Conservation (phyloP, 306 rosid species). For the Quercus bicolor region DNA sequence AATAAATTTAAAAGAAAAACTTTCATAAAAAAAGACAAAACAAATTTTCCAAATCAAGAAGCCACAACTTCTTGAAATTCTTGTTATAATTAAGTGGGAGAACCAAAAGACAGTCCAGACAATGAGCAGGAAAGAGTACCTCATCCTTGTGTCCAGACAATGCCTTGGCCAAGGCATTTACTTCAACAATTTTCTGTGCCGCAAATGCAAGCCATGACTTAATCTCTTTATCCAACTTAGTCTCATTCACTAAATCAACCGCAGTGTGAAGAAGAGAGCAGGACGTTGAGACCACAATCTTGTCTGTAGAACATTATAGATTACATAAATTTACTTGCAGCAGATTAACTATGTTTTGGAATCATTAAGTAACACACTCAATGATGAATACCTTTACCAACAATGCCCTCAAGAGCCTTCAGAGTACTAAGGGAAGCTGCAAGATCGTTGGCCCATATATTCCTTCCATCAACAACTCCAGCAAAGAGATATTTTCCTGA, state of each 20-base stretch:
- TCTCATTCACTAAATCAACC: slow-evolving; percentile 78
- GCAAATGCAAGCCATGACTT: slow-evolving; percentile 92
- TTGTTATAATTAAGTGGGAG: not conserved
- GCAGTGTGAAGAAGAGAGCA: slow-evolving; percentile 94
- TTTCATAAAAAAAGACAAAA: not conserved
- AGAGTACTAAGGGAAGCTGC: slow-evolving; percentile 55
- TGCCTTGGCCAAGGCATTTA: slow-evolving; percentile 79
- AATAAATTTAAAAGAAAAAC: not conserved
- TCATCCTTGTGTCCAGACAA: slow-evolving; percentile 61
- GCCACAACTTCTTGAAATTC: not conserved
- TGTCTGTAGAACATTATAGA: slow-evolving; percentile 36
- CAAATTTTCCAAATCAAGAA: not conserved
- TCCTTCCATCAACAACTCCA: slow-evolving; percentile 90
- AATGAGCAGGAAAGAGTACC: slow-evolving; percentile 23
- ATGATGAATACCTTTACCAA: slow-evolving; percentile 59
- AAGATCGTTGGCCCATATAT: slow-evolving; percentile 83
- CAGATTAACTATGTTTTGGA: slow-evolving; percentile 5
- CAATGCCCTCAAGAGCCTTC: slow-evolving; percentile 52
- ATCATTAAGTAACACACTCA: not conserved
- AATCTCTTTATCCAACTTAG: slow-evolving; percentile 66
- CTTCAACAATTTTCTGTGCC: slow-evolving; percentile 83
- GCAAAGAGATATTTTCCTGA: slow-evolving; percentile 72
- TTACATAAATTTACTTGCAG: slow-evolving; percentile 13
- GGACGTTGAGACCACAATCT: slow-evolving; percentile 76
- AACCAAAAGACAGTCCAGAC: not conserved